These are phyloP conservation scores for Ocimum tenuiflorum DNA, from an alignment of 257 asterid genomes.

Conservation along the genomic window DNA sequence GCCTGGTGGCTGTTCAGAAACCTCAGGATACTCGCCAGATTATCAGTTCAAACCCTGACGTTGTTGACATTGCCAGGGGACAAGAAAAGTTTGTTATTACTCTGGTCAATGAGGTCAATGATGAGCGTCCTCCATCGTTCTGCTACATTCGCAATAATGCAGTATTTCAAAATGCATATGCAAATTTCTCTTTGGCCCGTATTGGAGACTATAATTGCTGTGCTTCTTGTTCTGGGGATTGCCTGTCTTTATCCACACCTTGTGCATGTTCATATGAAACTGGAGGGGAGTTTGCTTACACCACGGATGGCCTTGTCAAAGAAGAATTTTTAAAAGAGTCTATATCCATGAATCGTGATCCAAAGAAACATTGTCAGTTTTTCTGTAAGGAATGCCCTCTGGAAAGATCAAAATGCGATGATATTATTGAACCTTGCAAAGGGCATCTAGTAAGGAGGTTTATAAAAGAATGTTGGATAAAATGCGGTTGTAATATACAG, in stretches of 20 bases:
- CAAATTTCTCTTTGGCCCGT: slow-evolving; percentile 66
- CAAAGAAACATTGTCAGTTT: slow-evolving; percentile 52
- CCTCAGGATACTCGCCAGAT: slow-evolving; percentile 30
- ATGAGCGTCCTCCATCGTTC: slow-evolving; percentile 56
- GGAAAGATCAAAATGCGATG: slow-evolving; percentile 63
- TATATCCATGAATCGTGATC: slow-evolving; percentile 71
- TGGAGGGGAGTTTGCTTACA: slow-evolving; percentile 81
- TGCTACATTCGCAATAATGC: slow-evolving; percentile 68
- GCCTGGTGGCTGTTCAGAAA: slow-evolving; percentile 29
- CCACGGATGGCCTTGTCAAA: slow-evolving; percentile 65
- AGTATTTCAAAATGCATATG: slow-evolving; percentile 58
- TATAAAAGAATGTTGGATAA: slow-evolving; percentile 91
- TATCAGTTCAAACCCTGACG: slow-evolving; percentile 27
- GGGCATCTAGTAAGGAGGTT: slow-evolving; percentile 83
- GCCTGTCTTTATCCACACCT: slow-evolving; percentile 49
- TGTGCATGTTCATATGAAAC: slow-evolving; percentile 78
- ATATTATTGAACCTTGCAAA: slow-evolving; percentile 59
- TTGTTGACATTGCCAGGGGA: slow-evolving; percentile 71
- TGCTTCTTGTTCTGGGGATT: slow-evolving; percentile 64
- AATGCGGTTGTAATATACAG: slow-evolving; percentile 74
- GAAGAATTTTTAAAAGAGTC: slow-evolving; percentile 66
- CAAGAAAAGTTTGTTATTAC: slow-evolving; percentile 61
- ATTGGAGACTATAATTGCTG: slow-evolving; percentile 57
- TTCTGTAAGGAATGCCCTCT: slow-evolving; percentile 80
- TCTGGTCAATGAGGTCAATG: slow-evolving; percentile 56